These are phyloP conservation scores for Morella rubra DNA, from an alignment of 306 rosid species.

Conservation along the genomic window DNA sequence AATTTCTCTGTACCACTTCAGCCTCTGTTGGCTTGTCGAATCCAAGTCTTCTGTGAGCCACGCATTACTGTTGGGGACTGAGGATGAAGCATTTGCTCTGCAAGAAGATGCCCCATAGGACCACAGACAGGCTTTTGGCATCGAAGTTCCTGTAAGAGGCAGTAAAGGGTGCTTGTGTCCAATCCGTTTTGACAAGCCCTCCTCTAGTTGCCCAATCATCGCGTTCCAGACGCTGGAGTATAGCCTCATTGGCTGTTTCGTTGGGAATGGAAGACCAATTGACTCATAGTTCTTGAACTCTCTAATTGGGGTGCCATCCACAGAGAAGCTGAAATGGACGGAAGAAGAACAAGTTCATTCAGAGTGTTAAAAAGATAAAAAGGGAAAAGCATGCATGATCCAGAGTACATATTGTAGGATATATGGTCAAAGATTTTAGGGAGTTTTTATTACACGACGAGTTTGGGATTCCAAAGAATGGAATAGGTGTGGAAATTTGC, in stretches of 20 bases:
- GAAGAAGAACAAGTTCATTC: neutral
- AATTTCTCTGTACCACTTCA: conserved; percentile 37
- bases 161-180: conserved; percentile 68
- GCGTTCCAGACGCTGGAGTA: conserved; percentile 73
- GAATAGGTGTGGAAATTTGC: conserved; percentile 44
- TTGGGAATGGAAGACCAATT: conserved; percentile 55
- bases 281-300: conserved; percentile 62
- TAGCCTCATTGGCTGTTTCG: conserved; percentile 61
- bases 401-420: neutral
- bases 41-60: conserved; percentile 27
- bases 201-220: conserved; percentile 89
- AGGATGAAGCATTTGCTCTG: conserved; percentile 14
- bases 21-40: conserved; percentile 14
- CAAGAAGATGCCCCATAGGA: conserved; percentile 32
- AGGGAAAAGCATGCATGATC: neutral
- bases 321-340: conserved; percentile 40
- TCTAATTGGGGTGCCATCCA: conserved; percentile 65
- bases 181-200: conserved; percentile 66
- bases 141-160: conserved; percentile 52
- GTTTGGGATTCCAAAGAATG: conserved; percentile 33
- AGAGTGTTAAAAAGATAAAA: no score
- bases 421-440: no score
- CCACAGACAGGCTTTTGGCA: conserved; percentile 38
- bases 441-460: conserved; percentile 19
- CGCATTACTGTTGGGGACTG: no score